Conservation (phyloP, 1,284 basidiomycete genomes). For the Moniliella sp. region DNA sequence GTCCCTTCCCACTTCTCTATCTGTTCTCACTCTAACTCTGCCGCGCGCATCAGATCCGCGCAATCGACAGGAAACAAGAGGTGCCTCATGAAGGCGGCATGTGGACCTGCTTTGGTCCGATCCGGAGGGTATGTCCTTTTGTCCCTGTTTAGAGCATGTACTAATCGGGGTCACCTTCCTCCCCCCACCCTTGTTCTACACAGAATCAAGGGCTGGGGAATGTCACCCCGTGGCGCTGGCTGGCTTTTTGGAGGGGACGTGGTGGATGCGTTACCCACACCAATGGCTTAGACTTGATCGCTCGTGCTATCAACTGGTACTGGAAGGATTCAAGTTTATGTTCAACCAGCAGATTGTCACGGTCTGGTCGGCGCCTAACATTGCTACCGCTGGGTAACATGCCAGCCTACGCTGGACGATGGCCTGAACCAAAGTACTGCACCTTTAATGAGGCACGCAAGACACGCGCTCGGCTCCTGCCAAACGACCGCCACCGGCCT, state of each 20-base stretch:
- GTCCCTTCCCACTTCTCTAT: not conserved
- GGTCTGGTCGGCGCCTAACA: conserved; percentile 95
- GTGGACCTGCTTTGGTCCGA: conserved; percentile 98
- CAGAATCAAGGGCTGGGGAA: conserved; percentile 45
- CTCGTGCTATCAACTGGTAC: conserved; percentile 85
- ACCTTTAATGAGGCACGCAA: conserved; percentile 28
- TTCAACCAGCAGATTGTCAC: conserved; percentile 87
- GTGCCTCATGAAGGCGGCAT: conserved; percentile 98
- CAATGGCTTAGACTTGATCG: conserved; percentile 82
- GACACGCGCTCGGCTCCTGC: conserved; percentile 23
- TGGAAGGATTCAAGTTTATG: conserved; percentile 97
- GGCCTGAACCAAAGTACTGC: conserved; percentile 25
- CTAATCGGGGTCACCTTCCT: conserved; percentile 2
- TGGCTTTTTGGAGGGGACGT: conserved; percentile 86
- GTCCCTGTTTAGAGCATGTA: not conserved
- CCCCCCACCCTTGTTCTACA: conserved; percentile 2
- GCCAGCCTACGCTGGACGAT: conserved; percentile 28
- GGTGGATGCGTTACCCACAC: conserved; percentile 62
- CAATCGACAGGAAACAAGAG: conserved; percentile 87
- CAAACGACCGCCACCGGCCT: conserved; percentile 23
- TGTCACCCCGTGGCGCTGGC: conserved; percentile 87
- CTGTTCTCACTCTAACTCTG: not conserved
- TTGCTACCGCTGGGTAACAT: conserved; percentile 30
- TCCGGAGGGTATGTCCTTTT: conserved; percentile 53
- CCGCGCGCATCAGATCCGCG: conserved; percentile 55